phyloP scores from a whole-genome alignment of 1,284 basidiomycete species.

The Cutaneotrichosporon sp. region DNA sequence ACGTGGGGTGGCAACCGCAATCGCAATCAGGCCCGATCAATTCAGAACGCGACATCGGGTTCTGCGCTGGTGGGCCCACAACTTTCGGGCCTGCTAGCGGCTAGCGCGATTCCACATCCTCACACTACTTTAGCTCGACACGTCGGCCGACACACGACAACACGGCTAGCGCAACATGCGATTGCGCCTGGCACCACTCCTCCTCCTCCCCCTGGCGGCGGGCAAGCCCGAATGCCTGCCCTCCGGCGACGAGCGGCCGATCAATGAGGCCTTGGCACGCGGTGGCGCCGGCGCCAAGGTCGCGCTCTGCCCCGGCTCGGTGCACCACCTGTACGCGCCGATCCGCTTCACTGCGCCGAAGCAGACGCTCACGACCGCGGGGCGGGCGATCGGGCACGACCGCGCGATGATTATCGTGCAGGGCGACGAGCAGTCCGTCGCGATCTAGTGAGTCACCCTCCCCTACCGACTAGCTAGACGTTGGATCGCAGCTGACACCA shows the following conservation, averaged over 20 bases:
- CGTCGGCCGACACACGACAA: too few species aligned
- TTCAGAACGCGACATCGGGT: too few species aligned
- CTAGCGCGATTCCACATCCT: too few species aligned
- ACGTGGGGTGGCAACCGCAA: neutral
- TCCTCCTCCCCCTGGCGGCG: neutral
- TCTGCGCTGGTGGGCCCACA: too few species aligned
- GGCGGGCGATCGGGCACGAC: conserved; percentile 25
- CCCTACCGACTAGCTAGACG: neutral
- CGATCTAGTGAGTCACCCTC: conserved; percentile 48
- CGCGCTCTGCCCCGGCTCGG: conserved; percentile 47
- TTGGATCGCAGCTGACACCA: conserved; percentile 22
- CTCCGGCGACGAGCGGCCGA: conserved; percentile 44
- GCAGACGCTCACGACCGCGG: conserved; percentile 47
- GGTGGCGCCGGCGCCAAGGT: conserved; percentile 43
- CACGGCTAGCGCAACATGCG: neutral
- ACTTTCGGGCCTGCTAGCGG: neutral
- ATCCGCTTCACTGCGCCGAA: conserved; percentile 45
- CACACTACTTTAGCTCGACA: neutral
- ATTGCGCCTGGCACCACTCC: neutral
- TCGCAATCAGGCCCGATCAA: neutral
- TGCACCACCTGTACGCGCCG: conserved; percentile 43
- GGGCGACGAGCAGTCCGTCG: conserved; percentile 43
- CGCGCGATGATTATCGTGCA: conserved; percentile 49
- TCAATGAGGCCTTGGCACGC: conserved; percentile 42
- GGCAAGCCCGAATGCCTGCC: neutral